These are phyloP conservation scores for Datura wrightii DNA, from an alignment of 257 asterid species.

Conservation along the genomic window DNA sequence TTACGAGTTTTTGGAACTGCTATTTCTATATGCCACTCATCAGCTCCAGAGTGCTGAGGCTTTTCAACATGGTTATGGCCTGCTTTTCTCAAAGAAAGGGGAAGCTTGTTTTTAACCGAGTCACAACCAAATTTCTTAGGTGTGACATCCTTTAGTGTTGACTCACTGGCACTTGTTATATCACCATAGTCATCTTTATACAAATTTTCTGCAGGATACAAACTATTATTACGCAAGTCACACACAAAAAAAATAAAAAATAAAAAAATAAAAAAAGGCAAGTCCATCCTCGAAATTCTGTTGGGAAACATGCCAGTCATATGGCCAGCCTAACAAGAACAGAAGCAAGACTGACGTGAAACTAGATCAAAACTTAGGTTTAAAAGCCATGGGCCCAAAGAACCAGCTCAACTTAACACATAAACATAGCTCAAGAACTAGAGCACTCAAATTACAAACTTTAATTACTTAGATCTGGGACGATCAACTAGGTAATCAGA, in stretches of 20 bases:
- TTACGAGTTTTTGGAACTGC: constrained; percentile 69
- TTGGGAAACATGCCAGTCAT: constrained; percentile 10
- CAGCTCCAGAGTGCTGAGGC: constrained; percentile 60
- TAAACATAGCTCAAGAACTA: neutral
- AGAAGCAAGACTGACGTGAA: constrained; percentile 21
- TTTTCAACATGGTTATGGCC: constrained; percentile 60
- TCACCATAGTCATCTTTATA: constrained; percentile 75
- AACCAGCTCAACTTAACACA: neutral
- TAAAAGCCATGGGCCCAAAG: constrained; percentile 1
- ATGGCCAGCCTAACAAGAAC: neutral
- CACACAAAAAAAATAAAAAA: constrained; percentile 27
- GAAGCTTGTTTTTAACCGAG: constrained; percentile 57
- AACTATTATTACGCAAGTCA: constrained; percentile 32
- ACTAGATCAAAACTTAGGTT: neutral
- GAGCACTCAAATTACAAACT: constrained; percentile 6
- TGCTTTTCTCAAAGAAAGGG: constrained; percentile 62
- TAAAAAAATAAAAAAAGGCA: neutral
- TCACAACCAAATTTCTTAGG: constrained; percentile 52
- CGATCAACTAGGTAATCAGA: neutral
- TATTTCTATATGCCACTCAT: constrained; percentile 80
- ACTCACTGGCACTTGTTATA: constrained; percentile 59
- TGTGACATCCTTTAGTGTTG: constrained; percentile 56
- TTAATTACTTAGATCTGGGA: neutral
- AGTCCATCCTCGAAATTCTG: constrained; percentile 11
- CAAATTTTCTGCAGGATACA: constrained; percentile 63